phyloP scores from a whole-genome alignment of 2,329 filamentous ascomycete genomes.

The Coniosporium tulheliwenetii region DNA sequence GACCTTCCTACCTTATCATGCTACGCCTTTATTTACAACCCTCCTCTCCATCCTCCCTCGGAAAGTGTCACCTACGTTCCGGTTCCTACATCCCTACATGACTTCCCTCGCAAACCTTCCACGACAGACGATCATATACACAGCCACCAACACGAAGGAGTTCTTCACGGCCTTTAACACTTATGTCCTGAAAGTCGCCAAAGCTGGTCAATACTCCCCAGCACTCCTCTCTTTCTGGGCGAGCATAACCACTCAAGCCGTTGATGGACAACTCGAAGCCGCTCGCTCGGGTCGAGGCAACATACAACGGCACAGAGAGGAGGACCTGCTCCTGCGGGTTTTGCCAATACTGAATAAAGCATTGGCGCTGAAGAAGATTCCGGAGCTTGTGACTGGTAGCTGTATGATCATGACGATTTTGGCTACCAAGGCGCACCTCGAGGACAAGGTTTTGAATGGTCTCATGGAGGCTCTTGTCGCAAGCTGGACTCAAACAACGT shows the following conservation, averaged over 20 bases:
- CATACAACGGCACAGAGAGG: conserved; percentile 66
- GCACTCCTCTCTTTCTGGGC: conserved; percentile 82
- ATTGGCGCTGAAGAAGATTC: conserved; percentile 56
- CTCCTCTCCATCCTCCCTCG: conserved; percentile 73
- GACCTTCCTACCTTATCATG: conserved; percentile 87
- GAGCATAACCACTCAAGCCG: conserved; percentile 69
- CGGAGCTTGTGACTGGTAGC: conserved; percentile 69
- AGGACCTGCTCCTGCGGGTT: conserved; percentile 55
- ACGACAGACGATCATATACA: conserved; percentile 67
- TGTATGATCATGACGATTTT: conserved; percentile 86
- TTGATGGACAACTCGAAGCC: conserved; percentile 67
- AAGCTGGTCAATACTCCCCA: conserved; percentile 56
- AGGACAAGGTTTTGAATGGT: conserved; percentile 64
- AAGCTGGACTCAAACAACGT: conserved; percentile 61
- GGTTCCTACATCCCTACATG: conserved; percentile 77
- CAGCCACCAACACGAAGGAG: conserved; percentile 59
- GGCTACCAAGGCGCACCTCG: conserved; percentile 64
- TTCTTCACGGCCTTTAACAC: conserved; percentile 66
- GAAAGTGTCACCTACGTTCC: conserved; percentile 59
- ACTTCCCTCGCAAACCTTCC: conserved; percentile 61
- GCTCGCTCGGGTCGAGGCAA: conserved; percentile 59
- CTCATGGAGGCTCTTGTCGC: conserved; percentile 79
- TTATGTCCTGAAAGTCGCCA: conserved; percentile 62
- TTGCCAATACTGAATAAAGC: conserved; percentile 61
- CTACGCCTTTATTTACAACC: conserved; percentile 68